Evolutionary conservation across 176 grass and related monocot species (phyloP).

Genomic region (Carex parvula): DNA sequence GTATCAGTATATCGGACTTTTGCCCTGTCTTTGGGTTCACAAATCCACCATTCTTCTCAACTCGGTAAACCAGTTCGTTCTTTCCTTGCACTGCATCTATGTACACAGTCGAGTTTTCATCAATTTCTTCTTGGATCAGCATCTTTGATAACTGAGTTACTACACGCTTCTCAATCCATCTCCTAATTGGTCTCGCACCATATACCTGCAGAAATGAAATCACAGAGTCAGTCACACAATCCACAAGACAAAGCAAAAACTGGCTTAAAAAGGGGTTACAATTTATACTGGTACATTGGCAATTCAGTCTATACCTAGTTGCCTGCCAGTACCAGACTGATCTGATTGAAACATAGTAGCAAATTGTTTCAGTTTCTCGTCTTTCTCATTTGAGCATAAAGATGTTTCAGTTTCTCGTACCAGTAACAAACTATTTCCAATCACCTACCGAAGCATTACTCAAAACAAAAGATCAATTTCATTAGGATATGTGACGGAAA

Average conservation of each 20-base stretch:
- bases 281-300: not conserved
- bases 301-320: not conserved
- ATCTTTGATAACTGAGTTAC: slow-evolving; percentile 82
- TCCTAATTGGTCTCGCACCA: slow-evolving; percentile 69
- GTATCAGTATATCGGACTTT: slow-evolving; percentile 69
- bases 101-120: slow-evolving; percentile 72
- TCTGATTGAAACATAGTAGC: not conserved
- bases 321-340: not conserved
- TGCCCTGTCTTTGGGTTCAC: slow-evolving; percentile 60
- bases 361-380: no score
- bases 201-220: slow-evolving; percentile 37
- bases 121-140: slow-evolving; percentile 83
- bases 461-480: not conserved
- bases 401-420: not conserved
- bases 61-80: slow-evolving; percentile 54
- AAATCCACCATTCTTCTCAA: slow-evolving; percentile 55
- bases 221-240: not conserved
- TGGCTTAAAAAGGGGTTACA: not conserved
- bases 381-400: not conserved
- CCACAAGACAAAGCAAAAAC: not conserved
- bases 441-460: not conserved
- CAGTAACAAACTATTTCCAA: not conserved
- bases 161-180: slow-evolving; percentile 86
- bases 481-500: not conserved
- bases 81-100: slow-evolving; percentile 46